Base-by-base conservation (phyloP, 2,329 filamentous ascomycete species). In the Alternaria metachromatica region DNA sequence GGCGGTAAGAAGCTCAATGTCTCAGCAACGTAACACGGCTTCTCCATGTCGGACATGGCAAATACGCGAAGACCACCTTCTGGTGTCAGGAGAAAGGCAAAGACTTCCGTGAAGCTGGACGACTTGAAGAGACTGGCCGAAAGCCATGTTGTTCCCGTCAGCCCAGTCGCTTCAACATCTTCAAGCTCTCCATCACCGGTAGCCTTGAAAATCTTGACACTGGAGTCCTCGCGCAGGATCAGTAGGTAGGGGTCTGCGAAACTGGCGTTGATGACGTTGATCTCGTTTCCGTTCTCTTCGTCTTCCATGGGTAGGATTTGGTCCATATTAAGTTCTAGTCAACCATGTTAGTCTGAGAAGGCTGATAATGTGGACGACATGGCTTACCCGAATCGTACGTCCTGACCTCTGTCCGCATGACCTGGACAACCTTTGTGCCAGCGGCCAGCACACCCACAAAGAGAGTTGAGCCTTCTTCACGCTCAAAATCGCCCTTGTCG, bases 291-390 rank as follows among this genome's bases (percentile, higher is more conserved):
- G 0, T 90, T 94, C 68, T 96, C 73, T 54, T 77, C 96, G 72
- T 98, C 96, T 65, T 93, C 88, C 87, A 98, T 93, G 1, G 94
- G 93, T 54, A 97, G 87, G 58, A 99, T 98, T 75, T 98, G 95
- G 49, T 90, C 90, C 57, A 99, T 86, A 11, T 91, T 92, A 63
- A 99, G 87, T 78, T 97, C 93, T 93, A 41, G 2, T 15, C 8
- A 11, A 25, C 3, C 3, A 20, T 12, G 20, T 62, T 45, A 62
- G 26, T 26, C 25, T 15, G 12, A 15, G 12, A 46, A 46, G 11
- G 21, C 12, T 13, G 12, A 45, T 18, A 10, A 18, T 50, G 18
- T 18, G 6, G 45, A 20, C 15, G 30, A n/a, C 6, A 4, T 45
- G 12, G 49, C 90, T 86, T 80, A 95, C 93, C 90, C 80, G 90